Percentiles rank a stretch among this genome's conserved stretches.
phyloP scores from a whole-genome alignment of 2,329 filamentous ascomycete genomes.

The Beauveria asiatica region DNA sequence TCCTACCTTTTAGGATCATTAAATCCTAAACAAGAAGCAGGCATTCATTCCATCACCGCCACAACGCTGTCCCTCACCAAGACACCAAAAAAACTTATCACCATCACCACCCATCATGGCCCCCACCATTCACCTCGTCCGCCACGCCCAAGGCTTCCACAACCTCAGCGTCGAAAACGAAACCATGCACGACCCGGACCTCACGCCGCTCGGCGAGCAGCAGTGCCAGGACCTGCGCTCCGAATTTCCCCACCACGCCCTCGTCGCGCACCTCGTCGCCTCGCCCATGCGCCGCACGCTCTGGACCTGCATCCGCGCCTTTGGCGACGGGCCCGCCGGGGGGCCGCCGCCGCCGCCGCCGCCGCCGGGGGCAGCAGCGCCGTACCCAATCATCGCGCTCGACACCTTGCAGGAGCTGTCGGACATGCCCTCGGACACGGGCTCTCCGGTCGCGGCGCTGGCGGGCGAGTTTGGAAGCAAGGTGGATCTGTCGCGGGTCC shows the following conservation, averaged over 20 bases:
- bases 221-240: slow-evolving; percentile 61
- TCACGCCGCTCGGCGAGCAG: slow-evolving; percentile 65
- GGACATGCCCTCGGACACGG: slow-evolving; percentile 67
- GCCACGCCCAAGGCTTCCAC: slow-evolving; percentile 73
- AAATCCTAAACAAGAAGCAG: too few relatives aligned
- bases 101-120: slow-evolving; percentile 29
- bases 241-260: slow-evolving; percentile 55
- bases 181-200: slow-evolving; percentile 62
- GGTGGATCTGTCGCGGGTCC: slow-evolving; percentile 57
- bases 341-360: too few relatives aligned
- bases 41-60: background rate
- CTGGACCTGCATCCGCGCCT: slow-evolving; percentile 65
- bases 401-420: slow-evolving; percentile 75
- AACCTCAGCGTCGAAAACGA: slow-evolving; percentile 67
- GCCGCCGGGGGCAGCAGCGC: slow-evolving; percentile 19
- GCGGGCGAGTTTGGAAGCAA: slow-evolving; percentile 49
- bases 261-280: slow-evolving; percentile 62
- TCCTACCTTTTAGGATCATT: too few relatives aligned
- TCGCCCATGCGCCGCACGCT: slow-evolving; percentile 77
- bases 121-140: slow-evolving; percentile 56
- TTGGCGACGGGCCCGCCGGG: slow-evolving; percentile 41
- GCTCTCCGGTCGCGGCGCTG: slow-evolving; percentile 48
- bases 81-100: background rate
- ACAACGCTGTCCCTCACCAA: background rate
- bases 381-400: slow-evolving; percentile 48